A percentile compares a stretch with the other conserved stretches of the same genome.
Evolutionary conservation across 139 green algal genomes (phyloP).

Genomic region (Asterochloris erici): DNA sequence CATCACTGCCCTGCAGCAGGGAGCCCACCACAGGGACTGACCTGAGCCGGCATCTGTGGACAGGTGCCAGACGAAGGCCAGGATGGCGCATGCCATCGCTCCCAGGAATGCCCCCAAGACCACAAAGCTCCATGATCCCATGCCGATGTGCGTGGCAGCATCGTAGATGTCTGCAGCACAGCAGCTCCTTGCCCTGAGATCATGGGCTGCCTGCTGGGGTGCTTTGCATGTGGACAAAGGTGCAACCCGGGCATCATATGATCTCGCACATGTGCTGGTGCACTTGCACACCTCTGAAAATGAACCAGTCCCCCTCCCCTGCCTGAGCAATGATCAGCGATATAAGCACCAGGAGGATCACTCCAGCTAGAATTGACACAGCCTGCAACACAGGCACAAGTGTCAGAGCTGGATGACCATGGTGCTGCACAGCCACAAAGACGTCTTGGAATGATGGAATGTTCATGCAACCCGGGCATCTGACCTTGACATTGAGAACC

Average conservation of each 20-base stretch:
- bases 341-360: constrained; percentile 1
- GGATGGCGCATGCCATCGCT: background rate
- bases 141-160: background rate
- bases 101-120: constrained; percentile 3
- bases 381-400: background rate
- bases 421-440: too few relatives aligned
- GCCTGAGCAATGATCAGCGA: background rate
- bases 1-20: too few relatives aligned
- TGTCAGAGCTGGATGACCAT: too few relatives aligned
- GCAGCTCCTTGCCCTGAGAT: too few relatives aligned
- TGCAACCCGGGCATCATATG: background rate
- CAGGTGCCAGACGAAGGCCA: constrained; percentile 9
- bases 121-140: background rate
- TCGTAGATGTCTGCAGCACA: background rate
- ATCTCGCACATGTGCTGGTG: background rate
- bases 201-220: too few relatives aligned
- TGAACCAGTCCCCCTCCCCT: constrained; percentile 11
- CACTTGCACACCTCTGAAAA: background rate
- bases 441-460: too few relatives aligned
- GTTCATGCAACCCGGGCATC: too few relatives aligned
- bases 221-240: background rate
- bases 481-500: too few relatives aligned
- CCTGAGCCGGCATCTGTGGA: background rate
- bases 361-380: background rate
- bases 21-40: too few relatives aligned